Evolutionary conservation across 2,329 filamentous ascomycete species (phyloP).

Genomic region (Raffaelea deltoideospora): DNA sequence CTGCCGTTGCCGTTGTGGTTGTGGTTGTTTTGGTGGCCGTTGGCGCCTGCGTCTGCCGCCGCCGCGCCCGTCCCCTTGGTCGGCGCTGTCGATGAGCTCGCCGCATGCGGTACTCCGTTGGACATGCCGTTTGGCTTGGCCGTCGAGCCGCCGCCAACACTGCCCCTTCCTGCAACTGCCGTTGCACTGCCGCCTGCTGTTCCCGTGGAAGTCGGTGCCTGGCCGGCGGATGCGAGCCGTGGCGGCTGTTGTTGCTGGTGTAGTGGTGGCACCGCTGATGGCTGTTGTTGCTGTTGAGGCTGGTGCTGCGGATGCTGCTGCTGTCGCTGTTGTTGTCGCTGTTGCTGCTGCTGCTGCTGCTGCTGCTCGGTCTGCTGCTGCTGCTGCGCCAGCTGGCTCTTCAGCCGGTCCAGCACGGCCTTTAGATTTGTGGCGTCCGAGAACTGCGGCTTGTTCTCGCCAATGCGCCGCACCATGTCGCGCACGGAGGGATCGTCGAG

Average conservation of each 20-base stretch:
- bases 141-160: too few relatives aligned
- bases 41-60: conserved; percentile 7
- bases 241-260: conserved; percentile 1
- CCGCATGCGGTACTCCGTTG: not conserved
- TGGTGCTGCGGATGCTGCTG: not conserved
- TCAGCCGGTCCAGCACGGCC: conserved; percentile 31
- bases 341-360: not conserved
- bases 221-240: too few relatives aligned
- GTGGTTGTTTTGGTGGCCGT: not conserved
- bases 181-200: too few relatives aligned
- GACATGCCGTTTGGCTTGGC: not conserved
- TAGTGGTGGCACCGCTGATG: conserved; percentile 6
- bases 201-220: too few relatives aligned
- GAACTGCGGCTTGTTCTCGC: conserved; percentile 32
- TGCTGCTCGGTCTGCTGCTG: conserved; percentile 1
- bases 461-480: conserved; percentile 38
- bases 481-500: conserved; percentile 34
- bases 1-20: not conserved
- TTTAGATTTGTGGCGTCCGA: conserved; percentile 40
- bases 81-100: not conserved
- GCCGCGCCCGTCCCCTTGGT: conserved; percentile 13
- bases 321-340: not conserved
- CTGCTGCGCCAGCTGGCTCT: conserved; percentile 20
- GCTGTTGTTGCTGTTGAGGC: not conserved
- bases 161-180: too few relatives aligned